Conservation (phyloP, 148 eudicot genomes). For the Cornus florida region DNA sequence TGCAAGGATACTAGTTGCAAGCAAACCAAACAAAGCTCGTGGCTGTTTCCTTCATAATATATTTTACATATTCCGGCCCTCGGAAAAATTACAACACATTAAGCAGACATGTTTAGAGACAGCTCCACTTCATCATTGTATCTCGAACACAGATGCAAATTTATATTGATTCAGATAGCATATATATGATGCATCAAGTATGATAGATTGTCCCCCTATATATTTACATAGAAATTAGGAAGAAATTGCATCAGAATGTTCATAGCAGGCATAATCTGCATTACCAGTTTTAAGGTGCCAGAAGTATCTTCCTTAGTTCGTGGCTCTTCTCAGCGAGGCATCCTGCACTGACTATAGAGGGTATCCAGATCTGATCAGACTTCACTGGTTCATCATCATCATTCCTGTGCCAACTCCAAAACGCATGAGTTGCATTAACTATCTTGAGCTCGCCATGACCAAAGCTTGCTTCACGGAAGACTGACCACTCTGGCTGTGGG, state of each 20-base stretch:
- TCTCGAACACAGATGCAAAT: background rate
- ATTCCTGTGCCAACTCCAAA: slow-evolving; percentile 95
- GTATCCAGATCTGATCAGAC: slow-evolving; percentile 83
- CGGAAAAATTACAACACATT: background rate
- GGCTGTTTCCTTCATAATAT: background rate
- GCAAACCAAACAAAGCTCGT: background rate
- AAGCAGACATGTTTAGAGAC: background rate
- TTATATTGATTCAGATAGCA: background rate
- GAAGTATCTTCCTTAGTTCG: slow-evolving; percentile 48
- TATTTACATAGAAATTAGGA: background rate
- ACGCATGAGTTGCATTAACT: slow-evolving; percentile 64
- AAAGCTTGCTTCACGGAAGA: slow-evolving; percentile 89
- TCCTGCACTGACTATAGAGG: slow-evolving; percentile 65
- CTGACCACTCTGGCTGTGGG: slow-evolving; percentile 85
- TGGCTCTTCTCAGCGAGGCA: slow-evolving; percentile 45
- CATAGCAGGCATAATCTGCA: background rate
- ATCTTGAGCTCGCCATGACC: slow-evolving; percentile 89
- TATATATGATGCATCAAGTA: background rate
- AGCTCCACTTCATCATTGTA: background rate
- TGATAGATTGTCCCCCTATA: background rate
- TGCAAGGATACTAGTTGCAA: background rate
- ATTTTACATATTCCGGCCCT: background rate
- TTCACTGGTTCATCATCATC: slow-evolving; percentile 84
- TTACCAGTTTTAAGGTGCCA: slow-evolving; percentile 36
- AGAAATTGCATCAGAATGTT: background rate